These are phyloP conservation scores for Crepidotus variabilis DNA, from an alignment of 768 basidiomycete genomes.

Conservation along the genomic window DNA sequence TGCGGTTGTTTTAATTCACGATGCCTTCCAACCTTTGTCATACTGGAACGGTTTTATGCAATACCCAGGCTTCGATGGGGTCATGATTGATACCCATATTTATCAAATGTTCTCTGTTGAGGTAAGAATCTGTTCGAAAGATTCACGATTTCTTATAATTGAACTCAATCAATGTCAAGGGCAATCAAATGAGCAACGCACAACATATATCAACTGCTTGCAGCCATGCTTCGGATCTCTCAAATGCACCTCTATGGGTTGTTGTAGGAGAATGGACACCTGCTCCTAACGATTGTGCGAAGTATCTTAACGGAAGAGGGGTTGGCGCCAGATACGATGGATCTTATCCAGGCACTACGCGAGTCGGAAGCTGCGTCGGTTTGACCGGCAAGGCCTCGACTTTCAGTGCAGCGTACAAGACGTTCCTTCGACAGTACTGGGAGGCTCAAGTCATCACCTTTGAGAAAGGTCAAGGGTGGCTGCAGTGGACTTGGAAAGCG, in stretches of 20 bases:
- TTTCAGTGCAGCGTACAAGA: conserved; percentile 78
- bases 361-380: conserved; percentile 70
- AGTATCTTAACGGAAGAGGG: conserved; percentile 83
- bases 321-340: conserved; percentile 65
- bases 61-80: conserved; percentile 51
- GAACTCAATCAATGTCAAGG: conserved; percentile 24
- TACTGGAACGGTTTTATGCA: conserved; percentile 67
- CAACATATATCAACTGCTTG: conserved; percentile 67
- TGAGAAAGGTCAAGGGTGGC: conserved; percentile 68
- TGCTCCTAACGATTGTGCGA: conserved; percentile 73
- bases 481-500: conserved; percentile 79
- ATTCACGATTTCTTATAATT: background rate
- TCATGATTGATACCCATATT: conserved; percentile 77
- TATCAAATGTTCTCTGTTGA: conserved; percentile 69
- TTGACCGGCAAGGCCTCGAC: conserved; percentile 70
- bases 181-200: conserved; percentile 39
- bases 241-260: conserved; percentile 65
- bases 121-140: conserved; percentile 31
- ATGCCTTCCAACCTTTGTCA: conserved; percentile 73
- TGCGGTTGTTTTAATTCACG: conserved; percentile 65
- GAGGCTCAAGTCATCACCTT: conserved; percentile 79
- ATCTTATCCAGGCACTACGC: conserved; percentile 55
- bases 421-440: conserved; percentile 77
- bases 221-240: conserved; percentile 36
- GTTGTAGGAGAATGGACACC: conserved; percentile 89